These are phyloP conservation scores for Alternaria ventricosa DNA, from an alignment of 2,329 filamentous ascomycete species.

Conservation along the genomic window DNA sequence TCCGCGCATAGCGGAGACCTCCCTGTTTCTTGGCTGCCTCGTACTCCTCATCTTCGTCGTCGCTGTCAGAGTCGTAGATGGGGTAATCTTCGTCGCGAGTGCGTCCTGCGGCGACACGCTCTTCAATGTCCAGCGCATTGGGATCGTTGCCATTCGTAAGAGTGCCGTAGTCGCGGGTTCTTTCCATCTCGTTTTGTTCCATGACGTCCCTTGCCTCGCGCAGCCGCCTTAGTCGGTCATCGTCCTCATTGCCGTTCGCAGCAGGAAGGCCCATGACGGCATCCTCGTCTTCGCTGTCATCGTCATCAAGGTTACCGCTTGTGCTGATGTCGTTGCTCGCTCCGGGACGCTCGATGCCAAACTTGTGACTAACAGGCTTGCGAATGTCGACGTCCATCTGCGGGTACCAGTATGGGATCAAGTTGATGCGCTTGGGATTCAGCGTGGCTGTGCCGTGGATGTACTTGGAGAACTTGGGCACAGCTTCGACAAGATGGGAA, in stretches of 20 bases:
- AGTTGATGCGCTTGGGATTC: slow-evolving; percentile 84
- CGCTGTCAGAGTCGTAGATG: slow-evolving; percentile 89
- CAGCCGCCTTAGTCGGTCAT: slow-evolving; percentile 55
- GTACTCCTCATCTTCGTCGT: slow-evolving; percentile 75
- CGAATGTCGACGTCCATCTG: slow-evolving; percentile 98
- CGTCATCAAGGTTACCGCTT: slow-evolving; percentile 77
- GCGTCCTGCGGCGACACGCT: slow-evolving; percentile 72
- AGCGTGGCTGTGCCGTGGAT: slow-evolving; percentile 92
- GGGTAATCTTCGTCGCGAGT: slow-evolving; percentile 74
- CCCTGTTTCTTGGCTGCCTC: slow-evolving; percentile 80
- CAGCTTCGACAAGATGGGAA: slow-evolving; percentile 96
- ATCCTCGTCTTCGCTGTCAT: slow-evolving; percentile 71
- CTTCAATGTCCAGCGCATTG: slow-evolving; percentile 75
- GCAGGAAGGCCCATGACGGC: slow-evolving; percentile 40
- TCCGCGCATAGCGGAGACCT: slow-evolving; percentile 75
- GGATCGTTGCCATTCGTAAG: slow-evolving; percentile 45
- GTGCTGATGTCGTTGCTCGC: slow-evolving; percentile 78
- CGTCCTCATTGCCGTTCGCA: slow-evolving; percentile 45
- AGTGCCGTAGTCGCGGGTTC: slow-evolving; percentile 57
- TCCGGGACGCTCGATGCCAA: slow-evolving; percentile 84
- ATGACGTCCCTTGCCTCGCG: slow-evolving; percentile 59
- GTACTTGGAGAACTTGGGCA: slow-evolving; percentile 99
- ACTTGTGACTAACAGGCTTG: slow-evolving; percentile 85
- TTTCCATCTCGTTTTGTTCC: slow-evolving; percentile 58
- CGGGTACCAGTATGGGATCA: slow-evolving; percentile 96